Conservation (phyloP, 108 stramenopile genomes). For the Nitzschia sp. region DNA sequence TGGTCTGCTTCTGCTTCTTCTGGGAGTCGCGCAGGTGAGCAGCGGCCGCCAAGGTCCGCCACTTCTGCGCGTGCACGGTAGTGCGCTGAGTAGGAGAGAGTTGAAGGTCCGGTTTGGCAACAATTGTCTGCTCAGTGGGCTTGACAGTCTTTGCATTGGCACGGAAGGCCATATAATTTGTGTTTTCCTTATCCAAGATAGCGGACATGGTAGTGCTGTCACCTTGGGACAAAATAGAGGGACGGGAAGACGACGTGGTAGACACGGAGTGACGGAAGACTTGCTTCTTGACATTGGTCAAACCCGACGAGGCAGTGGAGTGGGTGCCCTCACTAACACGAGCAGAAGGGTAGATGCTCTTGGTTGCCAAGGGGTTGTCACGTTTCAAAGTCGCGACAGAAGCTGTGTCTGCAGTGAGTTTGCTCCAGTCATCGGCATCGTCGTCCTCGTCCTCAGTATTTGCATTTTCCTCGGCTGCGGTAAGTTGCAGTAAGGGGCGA, state of each 20-base stretch:
- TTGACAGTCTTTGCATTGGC: constrained; percentile 28
- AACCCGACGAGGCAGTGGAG: constrained; percentile 29
- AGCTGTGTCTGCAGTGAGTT: constrained; percentile 19
- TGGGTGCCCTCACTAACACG: constrained; percentile 18
- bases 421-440: constrained; percentile 15
- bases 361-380: neutral
- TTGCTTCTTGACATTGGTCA: constrained; percentile 36
- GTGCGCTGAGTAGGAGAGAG: constrained; percentile 36
- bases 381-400: constrained; percentile 39
- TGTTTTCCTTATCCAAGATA: constrained; percentile 29
- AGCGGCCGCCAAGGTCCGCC: constrained; percentile 63
- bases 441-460: constrained; percentile 28
- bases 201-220: constrained; percentile 43
- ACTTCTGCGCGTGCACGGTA: constrained; percentile 55
- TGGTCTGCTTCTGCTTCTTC: neutral
- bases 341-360: neutral
- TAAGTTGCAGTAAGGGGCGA: neutral
- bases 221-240: constrained; percentile 13
- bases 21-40: constrained; percentile 42
- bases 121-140: constrained; percentile 29
- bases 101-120: constrained; percentile 9
- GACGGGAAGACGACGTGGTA: neutral
- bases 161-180: constrained; percentile 28
- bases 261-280: constrained; percentile 25
- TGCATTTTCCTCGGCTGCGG: neutral